phyloP scores from a whole-genome alignment of 805 yeast genomes.

The Scheffersomyces ergatensis region DNA sequence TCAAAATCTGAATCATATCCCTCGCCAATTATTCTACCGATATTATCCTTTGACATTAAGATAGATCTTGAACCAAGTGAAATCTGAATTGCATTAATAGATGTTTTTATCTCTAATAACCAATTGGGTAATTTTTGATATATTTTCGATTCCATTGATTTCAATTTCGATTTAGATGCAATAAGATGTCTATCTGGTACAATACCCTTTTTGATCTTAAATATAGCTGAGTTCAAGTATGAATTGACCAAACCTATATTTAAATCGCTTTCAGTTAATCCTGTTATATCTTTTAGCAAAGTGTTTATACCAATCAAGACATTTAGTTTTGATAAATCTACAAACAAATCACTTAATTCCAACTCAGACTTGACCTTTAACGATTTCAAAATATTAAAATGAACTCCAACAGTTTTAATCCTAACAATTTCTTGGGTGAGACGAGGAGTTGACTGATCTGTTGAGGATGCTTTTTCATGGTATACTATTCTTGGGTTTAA shows the following conservation, averaged over 20 bases:
- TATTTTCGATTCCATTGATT: conserved; percentile 9
- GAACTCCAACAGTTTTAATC: conserved; percentile 15
- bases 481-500: conserved; percentile 30
- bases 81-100: conserved; percentile 14
- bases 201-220: neutral
- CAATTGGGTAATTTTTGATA: conserved; percentile 31
- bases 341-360: conserved; percentile 15
- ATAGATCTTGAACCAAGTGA: conserved; percentile 38
- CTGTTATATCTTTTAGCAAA: conserved; percentile 24
- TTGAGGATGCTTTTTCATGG: conserved; percentile 19
- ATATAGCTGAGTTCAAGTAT: neutral
- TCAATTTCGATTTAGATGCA: neutral
- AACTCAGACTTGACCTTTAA: conserved; percentile 20
- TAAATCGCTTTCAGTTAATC: conserved; percentile 19
- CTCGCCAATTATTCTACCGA: conserved; percentile 10
- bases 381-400: conserved; percentile 24
- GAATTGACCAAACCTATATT: conserved; percentile 26
- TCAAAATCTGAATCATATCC: conserved; percentile 14
- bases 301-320: conserved; percentile 29
- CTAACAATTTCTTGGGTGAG: conserved; percentile 16
- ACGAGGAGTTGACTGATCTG: neutral
- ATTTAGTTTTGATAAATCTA: conserved; percentile 28
- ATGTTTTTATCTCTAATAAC: conserved; percentile 24
- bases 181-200: neutral
- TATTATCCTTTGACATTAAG: conserved; percentile 23